A percentile compares a stretch with the other conserved stretches of the same genome.
These are phyloP conservation scores for Dothidotthia symphoricarpi DNA, from an alignment of 2,329 filamentous ascomycete genomes.

Conservation along the genomic window DNA sequence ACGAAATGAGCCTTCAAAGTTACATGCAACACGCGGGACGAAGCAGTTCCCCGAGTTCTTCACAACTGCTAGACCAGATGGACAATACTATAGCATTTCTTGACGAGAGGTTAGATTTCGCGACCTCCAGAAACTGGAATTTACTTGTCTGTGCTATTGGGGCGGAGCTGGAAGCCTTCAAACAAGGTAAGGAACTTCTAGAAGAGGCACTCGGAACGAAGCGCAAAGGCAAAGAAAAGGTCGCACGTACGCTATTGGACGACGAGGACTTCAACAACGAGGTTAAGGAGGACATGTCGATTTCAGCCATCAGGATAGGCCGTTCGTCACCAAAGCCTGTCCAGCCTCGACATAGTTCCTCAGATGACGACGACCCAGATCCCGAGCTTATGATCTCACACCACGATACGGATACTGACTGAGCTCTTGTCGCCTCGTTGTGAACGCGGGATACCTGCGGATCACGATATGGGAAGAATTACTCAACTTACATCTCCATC, in stretches of 20 bases:
- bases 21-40: conserved; percentile 47
- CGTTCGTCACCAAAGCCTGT: conserved; percentile 30
- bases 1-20: conserved; percentile 62
- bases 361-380: conserved; percentile 48
- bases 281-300: conserved; percentile 29
- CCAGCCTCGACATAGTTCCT: conserved; percentile 36
- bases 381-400: conserved; percentile 52
- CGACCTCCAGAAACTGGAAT: conserved; percentile 67
- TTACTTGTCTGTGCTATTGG: conserved; percentile 73
- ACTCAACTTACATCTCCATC: no score
- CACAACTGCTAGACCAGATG: conserved; percentile 49
- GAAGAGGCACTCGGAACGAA: conserved; percentile 37
- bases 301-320: conserved; percentile 32
- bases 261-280: conserved; percentile 15
- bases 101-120: conserved; percentile 54
- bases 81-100: conserved; percentile 56
- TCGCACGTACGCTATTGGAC: conserved; percentile 19
- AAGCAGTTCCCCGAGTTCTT: conserved; percentile 15
- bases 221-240: conserved; percentile 31
- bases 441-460: no score
- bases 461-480: no score
- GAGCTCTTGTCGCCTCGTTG: conserved; percentile 2
- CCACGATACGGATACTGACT: conserved; percentile 44
- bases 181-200: conserved; percentile 60
- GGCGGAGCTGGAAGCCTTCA: conserved; percentile 68